These are phyloP conservation scores for Jatropha podagrica DNA, from an alignment of 441 rosid species.

Conservation along the genomic window DNA sequence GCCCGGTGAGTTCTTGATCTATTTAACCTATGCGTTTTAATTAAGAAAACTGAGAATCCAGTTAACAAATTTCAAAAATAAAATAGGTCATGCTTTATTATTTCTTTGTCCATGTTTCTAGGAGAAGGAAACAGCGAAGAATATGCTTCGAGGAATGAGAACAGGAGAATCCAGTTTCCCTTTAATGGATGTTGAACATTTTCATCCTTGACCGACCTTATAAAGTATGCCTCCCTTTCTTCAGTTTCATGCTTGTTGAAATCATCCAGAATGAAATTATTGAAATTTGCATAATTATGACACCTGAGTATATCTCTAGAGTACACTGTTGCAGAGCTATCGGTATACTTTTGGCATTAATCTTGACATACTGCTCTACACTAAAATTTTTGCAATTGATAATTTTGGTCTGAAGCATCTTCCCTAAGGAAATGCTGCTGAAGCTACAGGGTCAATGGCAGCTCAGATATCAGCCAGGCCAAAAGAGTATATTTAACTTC, in stretches of 20 bases:
- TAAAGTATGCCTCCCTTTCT: slow-evolving; percentile 4
- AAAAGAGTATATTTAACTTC: too few species aligned
- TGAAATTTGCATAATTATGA: background rate
- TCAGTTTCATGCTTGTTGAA: slow-evolving; percentile 11
- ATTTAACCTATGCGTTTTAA: background rate
- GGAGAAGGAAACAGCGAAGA: slow-evolving; percentile 94
- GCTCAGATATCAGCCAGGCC: background rate
- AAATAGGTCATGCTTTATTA: background rate
- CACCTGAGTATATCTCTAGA: slow-evolving; percentile 7
- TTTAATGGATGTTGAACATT: slow-evolving; percentile 71
- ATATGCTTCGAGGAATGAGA: slow-evolving; percentile 71
- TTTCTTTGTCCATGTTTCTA: slow-evolving; percentile 33
- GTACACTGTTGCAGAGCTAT: slow-evolving; percentile 2
- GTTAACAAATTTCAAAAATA: background rate
- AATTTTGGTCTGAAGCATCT: background rate
- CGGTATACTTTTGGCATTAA: background rate
- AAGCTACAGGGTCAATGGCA: background rate
- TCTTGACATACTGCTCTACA: background rate
- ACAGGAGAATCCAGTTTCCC: slow-evolving; percentile 55
- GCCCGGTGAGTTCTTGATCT: slow-evolving; percentile 58
- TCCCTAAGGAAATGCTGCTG: background rate
- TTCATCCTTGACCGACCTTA: slow-evolving; percentile 47
- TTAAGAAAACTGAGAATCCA: background rate
- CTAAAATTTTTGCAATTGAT: background rate
- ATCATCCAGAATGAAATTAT: slow-evolving; percentile 2